Evolutionary conservation across 331 rosid species (phyloP), one percentile per base, ranked within the genome.

Genomic region (Pyracantha coccinea): DNA sequence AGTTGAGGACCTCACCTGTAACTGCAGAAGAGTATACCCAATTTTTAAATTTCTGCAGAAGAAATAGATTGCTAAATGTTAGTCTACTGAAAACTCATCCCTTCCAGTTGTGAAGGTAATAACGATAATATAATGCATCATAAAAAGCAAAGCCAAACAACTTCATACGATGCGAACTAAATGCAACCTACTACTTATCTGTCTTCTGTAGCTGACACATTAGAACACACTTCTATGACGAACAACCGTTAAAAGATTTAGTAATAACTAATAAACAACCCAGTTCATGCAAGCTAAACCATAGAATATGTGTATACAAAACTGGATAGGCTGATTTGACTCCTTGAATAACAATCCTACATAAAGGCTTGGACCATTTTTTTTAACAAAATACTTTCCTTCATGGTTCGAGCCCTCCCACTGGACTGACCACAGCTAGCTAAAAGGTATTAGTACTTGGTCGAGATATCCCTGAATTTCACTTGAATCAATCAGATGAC

Each of bases 1-100:
- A 41, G 47, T 41, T 41, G 35, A 75, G 32, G 71, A 45, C 69
- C 66, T 6, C 62, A 94, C 99, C 99, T 74, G 88, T 75, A 86
- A 92, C 58, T 77, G 88, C 82, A 72, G 92, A 83, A 74, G 93
- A 79, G 86, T 84, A 89, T 17, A 87, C 75, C 76, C 85, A 63
- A 41, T 84, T 81, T 83, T 87, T 89, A 71, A 90, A 66, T 81
- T 89, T 92, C 99, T 94, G 97, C 88, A 85, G 41, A 81, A 75
- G 63, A 74, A 25, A 80, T 54, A n/a, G 60, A 76, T 57, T 54
- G 67, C 8, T 68, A 69, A 74, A 75, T 35, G 83, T 88, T 75
- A 86, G 2, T 63, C 45, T 60, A 67, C 32, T 11, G 67, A 71
- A 14, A 32, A 78, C 25, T 6, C 28, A 59, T 70, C 69, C 33